Conservation (phyloP, 164 flowering plant genomes). For the Magnolia changhungtana region DNA sequence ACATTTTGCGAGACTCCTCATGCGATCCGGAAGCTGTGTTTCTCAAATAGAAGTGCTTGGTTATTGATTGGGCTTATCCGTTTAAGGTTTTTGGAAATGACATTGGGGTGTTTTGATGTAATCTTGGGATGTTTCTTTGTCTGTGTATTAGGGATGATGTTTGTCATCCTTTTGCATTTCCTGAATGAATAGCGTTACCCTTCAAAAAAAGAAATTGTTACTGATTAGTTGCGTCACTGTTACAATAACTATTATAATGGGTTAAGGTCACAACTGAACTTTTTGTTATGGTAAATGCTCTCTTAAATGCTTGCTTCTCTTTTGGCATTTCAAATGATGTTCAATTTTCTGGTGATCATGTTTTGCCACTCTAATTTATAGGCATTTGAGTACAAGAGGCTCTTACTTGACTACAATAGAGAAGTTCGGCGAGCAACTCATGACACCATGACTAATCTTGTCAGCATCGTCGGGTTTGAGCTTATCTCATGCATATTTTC, state of each 20-base stretch:
- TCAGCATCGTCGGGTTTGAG: constrained; percentile 64
- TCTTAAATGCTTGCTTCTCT: not conserved
- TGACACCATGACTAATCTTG: constrained; percentile 81
- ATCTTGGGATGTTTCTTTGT: no score
- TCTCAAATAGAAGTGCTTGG: no score
- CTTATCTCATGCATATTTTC: constrained; percentile 21
- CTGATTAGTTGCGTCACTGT: no score
- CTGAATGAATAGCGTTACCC: no score
- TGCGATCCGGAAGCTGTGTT: no score
- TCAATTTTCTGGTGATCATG: not conserved
- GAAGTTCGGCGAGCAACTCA: constrained; percentile 95
- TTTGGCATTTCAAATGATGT: not conserved
- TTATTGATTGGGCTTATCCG: no score
- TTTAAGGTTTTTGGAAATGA: no score
- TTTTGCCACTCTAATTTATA: constrained; percentile 12
- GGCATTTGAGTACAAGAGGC: constrained; percentile 94
- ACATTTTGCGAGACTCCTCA: no score
- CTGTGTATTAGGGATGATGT: no score
- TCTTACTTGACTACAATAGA: constrained; percentile 80
- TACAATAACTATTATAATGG: not conserved
- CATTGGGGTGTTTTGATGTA: no score
- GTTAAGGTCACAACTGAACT: not conserved
- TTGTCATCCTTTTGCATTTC: no score
- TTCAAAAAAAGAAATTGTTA: no score
- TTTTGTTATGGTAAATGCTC: not conserved